Base-by-base conservation (phyloP, 306 rosid species). In the Sicyos edulis region DNA sequence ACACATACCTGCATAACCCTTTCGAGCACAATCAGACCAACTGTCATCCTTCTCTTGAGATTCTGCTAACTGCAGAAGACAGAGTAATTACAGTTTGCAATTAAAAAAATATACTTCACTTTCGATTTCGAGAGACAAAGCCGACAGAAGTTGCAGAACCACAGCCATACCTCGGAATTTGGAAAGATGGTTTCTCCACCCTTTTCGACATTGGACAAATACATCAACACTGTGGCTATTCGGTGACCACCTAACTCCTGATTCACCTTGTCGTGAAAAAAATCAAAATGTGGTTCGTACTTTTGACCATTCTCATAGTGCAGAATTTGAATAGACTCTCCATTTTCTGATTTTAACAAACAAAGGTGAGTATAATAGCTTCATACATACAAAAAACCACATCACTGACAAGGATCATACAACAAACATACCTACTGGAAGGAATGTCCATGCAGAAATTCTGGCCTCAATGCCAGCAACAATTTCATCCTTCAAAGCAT, bases 151-250 rank as follows among this genome's bases (percentile, higher is more conserved):
- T 15, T 1, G 54, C 65, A 55, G 21, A 51, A 11, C 50, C 57
- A 14, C 57, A 14, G 59, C 19, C 71, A 80, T 82, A 95, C 99
- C 91, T 72, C 81, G 2, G 91, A 7, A 63, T 95, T 58, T 69
- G 99, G 99, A 79, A 95, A 95, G 78, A 95, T 34, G 42, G 99
- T 95, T 74, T 95, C 99, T 24, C 99, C 99, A 53, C 99, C 99
- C 82, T 87, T 91, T 80, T 79, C 90, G 56, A 95, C 87, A 69
- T 83, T 67, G 72, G 99, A 95, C 82, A 95, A 79, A 87, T 95
- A 95, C 97, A 95, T 95, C 86, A 95, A 81, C 29, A 95, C 96
- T 9, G 99, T 95, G 75, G 97, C 97, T 49, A 91, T 51, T 49
- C 99, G 91, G 77, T 95, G 99, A 75, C 99, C 99, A 68, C 99